Base-by-base conservation (phyloP, 2,329 filamentous ascomycete species). In the Xylaria sp. region DNA sequence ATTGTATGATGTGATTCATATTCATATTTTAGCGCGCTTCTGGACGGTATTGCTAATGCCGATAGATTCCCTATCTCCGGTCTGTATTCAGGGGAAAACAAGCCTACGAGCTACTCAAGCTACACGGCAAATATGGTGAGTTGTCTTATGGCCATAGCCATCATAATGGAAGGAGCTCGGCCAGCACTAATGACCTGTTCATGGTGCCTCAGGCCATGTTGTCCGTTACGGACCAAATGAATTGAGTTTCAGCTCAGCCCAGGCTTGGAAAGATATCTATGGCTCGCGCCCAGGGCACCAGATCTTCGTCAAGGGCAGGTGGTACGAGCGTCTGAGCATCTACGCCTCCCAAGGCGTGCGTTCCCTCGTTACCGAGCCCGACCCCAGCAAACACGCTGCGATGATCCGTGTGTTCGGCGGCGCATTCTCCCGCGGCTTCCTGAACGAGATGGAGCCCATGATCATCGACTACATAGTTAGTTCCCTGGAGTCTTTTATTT, bases 1-100 rank as follows among this genome's bases (percentile, higher is more conserved):
- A 42, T 42, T 42, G 36, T 42, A 42, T 42, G 36, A 42, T 42
- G 36, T 42, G 36, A 42, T 42, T 42, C 36, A 42, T 42, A 42
- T 42, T 42, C n/a, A n/a, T n/a, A n/a, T 42, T 42, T 42, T 42
- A 42, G 36, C 36, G 36, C 36, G 36, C 36, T 42, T 42, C 12
- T 42, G 36, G 36, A 42, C 36, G 36, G 36, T 42, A 42, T 42
- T 42, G 36, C 36, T 42, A 42, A 42, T 42, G 36, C 36, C 36
- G 36, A 42, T 42, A 42, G 36, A 42, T 42, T 42, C 36, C 36
- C 36, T 42, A 42, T 42, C 36, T 42, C 36, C 12, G 36, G 36
- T 42, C 36, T 42, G 36, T 42, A 42, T 42, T 42, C 36, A 42
- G 36, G 36, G 36, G 36, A 42, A 42, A 42, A 42, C 36, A 42